Percentiles rank a stretch among this genome's conserved stretches.
Conservation (phyloP, 2,329 filamentous ascomycete genomes). For the Tolypocladium inflatum region DNA sequence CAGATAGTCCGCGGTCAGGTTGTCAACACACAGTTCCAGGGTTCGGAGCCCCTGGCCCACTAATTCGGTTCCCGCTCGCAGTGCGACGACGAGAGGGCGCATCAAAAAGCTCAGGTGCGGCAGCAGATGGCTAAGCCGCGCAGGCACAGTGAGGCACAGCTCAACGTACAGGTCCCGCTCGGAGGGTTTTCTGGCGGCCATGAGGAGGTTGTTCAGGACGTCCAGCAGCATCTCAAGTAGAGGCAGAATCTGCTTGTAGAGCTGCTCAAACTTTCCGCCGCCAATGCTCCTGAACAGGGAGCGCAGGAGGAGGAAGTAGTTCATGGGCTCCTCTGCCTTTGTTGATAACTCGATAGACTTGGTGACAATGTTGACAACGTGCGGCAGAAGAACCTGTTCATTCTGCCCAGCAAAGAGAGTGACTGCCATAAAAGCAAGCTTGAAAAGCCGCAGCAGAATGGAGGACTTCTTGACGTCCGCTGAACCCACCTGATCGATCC, state of each 20-base stretch:
- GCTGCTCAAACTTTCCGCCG: slow-evolving; percentile 90
- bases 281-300: slow-evolving; percentile 95
- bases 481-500: slow-evolving; percentile 89
- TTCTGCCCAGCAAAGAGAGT: slow-evolving; percentile 92
- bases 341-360: slow-evolving; percentile 95
- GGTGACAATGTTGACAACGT: slow-evolving; percentile 94
- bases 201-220: slow-evolving; percentile 87
- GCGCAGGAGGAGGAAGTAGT: slow-evolving; percentile 89
- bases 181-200: slow-evolving; percentile 80
- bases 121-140: slow-evolving; percentile 83
- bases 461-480: slow-evolving; percentile 87
- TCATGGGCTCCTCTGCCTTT: slow-evolving; percentile 93
- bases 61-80: slow-evolving; percentile 84
- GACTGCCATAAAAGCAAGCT: slow-evolving; percentile 98
- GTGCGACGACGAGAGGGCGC: slow-evolving; percentile 90
- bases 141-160: slow-evolving; percentile 89
- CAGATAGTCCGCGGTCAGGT: slow-evolving; percentile 92
- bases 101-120: slow-evolving; percentile 95
- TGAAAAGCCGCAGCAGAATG: slow-evolving; percentile 88
- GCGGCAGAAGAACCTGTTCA: slow-evolving; percentile 87
- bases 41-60: slow-evolving; percentile 91
- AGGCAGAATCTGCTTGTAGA: slow-evolving; percentile 96
- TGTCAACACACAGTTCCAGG: slow-evolving; percentile 93
- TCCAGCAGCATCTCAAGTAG: slow-evolving; percentile 95
- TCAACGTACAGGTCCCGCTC: slow-evolving; percentile 97